Base-by-base conservation (phyloP, 306 rosid genomes). In the Cucurbita maxima region DNA sequence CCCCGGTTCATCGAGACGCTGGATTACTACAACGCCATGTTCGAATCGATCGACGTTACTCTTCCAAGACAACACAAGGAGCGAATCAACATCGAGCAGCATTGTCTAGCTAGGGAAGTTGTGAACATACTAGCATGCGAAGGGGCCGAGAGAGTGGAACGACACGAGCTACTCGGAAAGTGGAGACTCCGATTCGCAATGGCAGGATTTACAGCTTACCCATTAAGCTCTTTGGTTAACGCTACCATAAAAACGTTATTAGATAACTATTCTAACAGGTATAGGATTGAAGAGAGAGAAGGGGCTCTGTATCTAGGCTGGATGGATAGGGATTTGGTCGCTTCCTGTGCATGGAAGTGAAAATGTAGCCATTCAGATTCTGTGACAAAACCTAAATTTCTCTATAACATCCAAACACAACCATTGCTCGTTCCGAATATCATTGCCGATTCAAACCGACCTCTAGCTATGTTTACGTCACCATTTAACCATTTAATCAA, bases 61-160 rank as follows among this genome's bases (percentile, higher is more conserved):
- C 92, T 89, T 63, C 86, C 92, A 0, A 85, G 97, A 72, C 87
- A 81, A 11, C 92, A 81, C 69, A 90, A 85, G 81, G 96, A 89
- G 83, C 64, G 97, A 44, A 95, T 95, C 80, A 84, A 87, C 75
- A 92, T 95, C 41, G 99, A 95, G 91, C 99, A 95, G 79, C 96
- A 91, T 79, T 95, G 99, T 81, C 74, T 95, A 84, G 99, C 99
- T 14, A 88, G 89, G 78, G 96, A 91, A 43, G 81, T 95, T 60
- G 99, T 95, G 77, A 95, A 91, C 92, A 85, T 91, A 73, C 79
- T 95, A 79, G 99, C 99, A 1, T 95, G 99, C 59, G 99, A 95
- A 79, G 99, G 96, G 41, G 77, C 77, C 0, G 97, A 91, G 83
- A 90, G 98, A 77, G 97, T 90, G 76, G 98, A 94, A 72, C 75